Base-by-base conservation (phyloP, 495 filamentous ascomycete genomes). In the Pseudotulostoma volvatum region DNA sequence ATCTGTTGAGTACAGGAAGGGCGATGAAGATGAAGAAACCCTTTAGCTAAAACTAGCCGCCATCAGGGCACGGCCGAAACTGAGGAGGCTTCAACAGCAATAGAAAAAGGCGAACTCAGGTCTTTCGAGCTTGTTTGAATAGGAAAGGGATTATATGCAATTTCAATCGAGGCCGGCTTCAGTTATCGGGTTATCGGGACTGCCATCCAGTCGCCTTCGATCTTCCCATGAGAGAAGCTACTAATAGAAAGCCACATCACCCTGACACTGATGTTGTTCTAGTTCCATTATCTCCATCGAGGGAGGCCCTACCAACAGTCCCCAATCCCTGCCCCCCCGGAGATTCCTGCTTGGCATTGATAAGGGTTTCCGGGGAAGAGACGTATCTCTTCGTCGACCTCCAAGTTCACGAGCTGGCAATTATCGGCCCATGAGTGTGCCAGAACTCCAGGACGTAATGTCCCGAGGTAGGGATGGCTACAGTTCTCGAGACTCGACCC, bases 21-120 rank as follows among this genome's bases (percentile, higher is more conserved):
- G 74, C 4, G 80, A 84, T 0, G 85, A 96, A 18, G 90, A 97
- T 48, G 90, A 95, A 50, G 87, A 95, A 56, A 86, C 74, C 1
- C 55, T 95, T 20, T 66, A 87, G 43, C 63, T 97, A 44, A 73
- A 88, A 49, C 61, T 97, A 16, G 73, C 81, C 36, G 83, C 78
- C 37, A 88, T 97, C 36, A 74, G 95, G 49, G 83, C 87, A 3
- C 75, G 77, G 43, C 62, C 96, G 34, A 93, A 82, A 59, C 63
- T 97, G 46, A 95, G 95, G 55, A 83, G 79, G 50, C 58, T 96
- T 3, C 81, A 83, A 52, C 76, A 76, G 44, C 81, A 83, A 52
- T 76, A 76, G 44, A 64, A 49, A 31, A 61, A 61, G 31, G 57
- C 53, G 19, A 62, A 62, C 36, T 51, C 61, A 11, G 23, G 23